phyloP scores from a whole-genome alignment of 1,139 yeast genomes.

The Magnusiomyces suaveolens region DNA sequence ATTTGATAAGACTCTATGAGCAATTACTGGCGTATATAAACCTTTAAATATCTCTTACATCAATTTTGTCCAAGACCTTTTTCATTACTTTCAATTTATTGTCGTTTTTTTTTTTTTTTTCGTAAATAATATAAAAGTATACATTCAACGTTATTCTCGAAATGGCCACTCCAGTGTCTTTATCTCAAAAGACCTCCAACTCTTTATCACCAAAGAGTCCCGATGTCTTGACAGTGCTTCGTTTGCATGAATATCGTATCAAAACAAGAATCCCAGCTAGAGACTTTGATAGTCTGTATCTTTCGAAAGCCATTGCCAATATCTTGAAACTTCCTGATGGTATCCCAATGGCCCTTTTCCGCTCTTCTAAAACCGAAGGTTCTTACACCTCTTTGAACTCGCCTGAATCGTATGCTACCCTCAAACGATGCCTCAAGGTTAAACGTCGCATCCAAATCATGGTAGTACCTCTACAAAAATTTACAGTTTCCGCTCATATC shows the following conservation, averaged over 20 bases:
- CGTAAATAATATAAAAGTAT: no score
- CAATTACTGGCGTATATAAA: not conserved
- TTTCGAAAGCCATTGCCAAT: not conserved
- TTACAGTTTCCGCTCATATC: not conserved
- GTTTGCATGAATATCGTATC: not conserved
- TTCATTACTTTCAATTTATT: no score
- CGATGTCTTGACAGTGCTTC: not conserved
- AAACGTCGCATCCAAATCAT: slow-evolving; percentile 27
- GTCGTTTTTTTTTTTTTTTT: no score
- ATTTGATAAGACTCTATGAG: no score
- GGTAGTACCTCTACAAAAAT: not conserved
- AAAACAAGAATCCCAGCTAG: not conserved
- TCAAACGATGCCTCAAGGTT: slow-evolving; percentile 38
- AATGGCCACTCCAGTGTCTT: not conserved
- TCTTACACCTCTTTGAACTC: slow-evolving; percentile 28
- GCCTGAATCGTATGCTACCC: slow-evolving; percentile 38
- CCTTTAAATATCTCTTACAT: not conserved
- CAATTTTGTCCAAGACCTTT: no score
- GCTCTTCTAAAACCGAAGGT: slow-evolving; percentile 1
- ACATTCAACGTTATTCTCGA: no score
- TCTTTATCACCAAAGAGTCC: not conserved
- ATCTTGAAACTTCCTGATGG: not conserved
- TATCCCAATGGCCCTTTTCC: slow-evolving; percentile 2
- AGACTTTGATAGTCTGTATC: not conserved
- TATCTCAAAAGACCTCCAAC: not conserved